Evolutionary conservation across 148 eudicot species (phyloP), one percentile per base, ranked within the genome.

Genomic region (Camellia japonica): DNA sequence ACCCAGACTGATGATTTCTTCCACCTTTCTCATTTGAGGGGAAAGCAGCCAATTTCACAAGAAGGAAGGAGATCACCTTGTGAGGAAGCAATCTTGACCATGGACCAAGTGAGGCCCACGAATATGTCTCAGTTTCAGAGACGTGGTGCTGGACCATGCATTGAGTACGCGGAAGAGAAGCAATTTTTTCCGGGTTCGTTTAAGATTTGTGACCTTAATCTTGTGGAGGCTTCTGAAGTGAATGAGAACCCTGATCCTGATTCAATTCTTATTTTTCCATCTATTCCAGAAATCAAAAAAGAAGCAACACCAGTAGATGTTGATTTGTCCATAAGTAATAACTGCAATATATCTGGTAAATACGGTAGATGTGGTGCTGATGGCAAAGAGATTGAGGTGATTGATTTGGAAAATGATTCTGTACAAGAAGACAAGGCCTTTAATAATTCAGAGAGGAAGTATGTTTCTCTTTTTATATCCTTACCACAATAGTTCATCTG

Each of bases 131-230:
- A 87, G 81, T 82, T 86, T 70, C 79, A 84, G 9, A 82, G 78
- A 76, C 80, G 61, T 30, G 49, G 75, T 82, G 82, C 81, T 68
- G 89, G 86, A 59, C 65, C 92, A 65, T 77, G 84, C 78, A 71
- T 78, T 41, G 88, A 81, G 19, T 87, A 72, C 68, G 70, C 88
- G 44, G 89, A 91, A 87, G 97, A 92, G 87, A 97, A 91, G 87
- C 94, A 94, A 77, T 84, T 92, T 54, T 88, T 92, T 78, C 90
- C 95, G 8, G 78, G 87, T 74, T 92, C 98, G 18, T 96, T 91
- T 75, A 96, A 92, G 87, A 92, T 91, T 77, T 93, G 91, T 76
- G 99, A 96, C 86, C 97, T 93, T 80, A 96, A 96, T 84, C 90
- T 91, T 44, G 83, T 90, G 88, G 94, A 88, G 80, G 87, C 81